Evolutionary conservation across 192 early-diverging fungal species (phyloP), one percentile per base, ranked within the genome.

Genomic region (Backusella circina): DNA sequence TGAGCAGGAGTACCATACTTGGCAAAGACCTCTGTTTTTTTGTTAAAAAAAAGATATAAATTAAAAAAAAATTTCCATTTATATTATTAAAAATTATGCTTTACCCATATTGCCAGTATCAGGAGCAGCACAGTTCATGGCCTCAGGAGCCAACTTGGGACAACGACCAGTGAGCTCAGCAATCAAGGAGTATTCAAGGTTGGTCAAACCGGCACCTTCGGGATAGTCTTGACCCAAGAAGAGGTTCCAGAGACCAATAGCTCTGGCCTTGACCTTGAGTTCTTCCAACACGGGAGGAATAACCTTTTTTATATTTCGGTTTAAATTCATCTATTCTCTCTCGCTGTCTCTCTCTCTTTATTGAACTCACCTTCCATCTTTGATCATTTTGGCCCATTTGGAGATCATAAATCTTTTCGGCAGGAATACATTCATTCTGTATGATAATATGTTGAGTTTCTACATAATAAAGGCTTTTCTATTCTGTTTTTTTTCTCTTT

Each of bases 51-150:
- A 2, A 51, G 23, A 21, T 8, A 21, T 15, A 51, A 51, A 61
- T 61, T 28, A 61, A 61, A 26, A 44, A 44, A 10, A 61, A 21
- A 28, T 28, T 28, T 28, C 54, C 51, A 23, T 61, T 26, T 47
- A 18, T 47, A 47, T 2, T 5, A 4, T 47, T 18, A 28, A 61
- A 28, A 61, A 61, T 61, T 28, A 61, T 61, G 54, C 54, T 41
- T 70, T 44, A 70, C 69, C 69, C 97, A 99, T 99, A 88, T 99
- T 99, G 71, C 98, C 98, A 5, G 98, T 98, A 79, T 99, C 98
- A 16, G 97, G 97, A 21, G 96, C 95, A 50, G 90, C 88, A 84
- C 95, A 95, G 91, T 98, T 98, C 84, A 89, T 87, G 23, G 95
- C 95, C 82, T 98, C 97, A 38, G 98, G 93, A 15, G 96, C 98